These are phyloP conservation scores for Lactifluus volemus DNA, from an alignment of 768 basidiomycete species.

Conservation along the genomic window DNA sequence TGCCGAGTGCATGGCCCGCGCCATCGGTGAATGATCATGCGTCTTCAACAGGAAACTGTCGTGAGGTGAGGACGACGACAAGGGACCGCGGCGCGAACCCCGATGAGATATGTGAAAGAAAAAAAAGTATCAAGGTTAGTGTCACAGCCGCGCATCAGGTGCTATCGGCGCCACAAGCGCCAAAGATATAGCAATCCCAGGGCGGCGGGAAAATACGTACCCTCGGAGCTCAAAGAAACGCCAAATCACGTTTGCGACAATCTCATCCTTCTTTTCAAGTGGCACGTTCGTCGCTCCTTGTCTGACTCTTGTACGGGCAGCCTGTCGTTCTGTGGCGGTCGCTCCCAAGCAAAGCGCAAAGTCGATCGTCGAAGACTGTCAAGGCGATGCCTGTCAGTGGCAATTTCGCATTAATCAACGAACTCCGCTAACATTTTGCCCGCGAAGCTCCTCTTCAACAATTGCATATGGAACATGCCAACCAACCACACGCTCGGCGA, in stretches of 20 bases:
- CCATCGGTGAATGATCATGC: slow-evolving; percentile 83
- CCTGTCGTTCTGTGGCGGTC: slow-evolving; percentile 71
- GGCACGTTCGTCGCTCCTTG: slow-evolving; percentile 27
- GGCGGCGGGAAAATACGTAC: slow-evolving; percentile 39
- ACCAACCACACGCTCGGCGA: slow-evolving; percentile 77
- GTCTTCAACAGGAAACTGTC: slow-evolving; percentile 79
- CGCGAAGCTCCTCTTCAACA: slow-evolving; percentile 89
- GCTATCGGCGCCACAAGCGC: slow-evolving; percentile 19
- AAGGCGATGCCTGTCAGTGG: neutral
- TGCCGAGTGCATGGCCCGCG: slow-evolving; percentile 84
- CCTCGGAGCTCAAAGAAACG: slow-evolving; percentile 93
- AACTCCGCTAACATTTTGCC: slow-evolving; percentile 76
- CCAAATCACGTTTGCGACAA: slow-evolving; percentile 98
- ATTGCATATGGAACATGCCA: slow-evolving; percentile 85
- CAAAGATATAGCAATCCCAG: slow-evolving; percentile 1
- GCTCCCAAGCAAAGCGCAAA: slow-evolving; percentile 92
- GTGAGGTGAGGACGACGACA: slow-evolving; percentile 5
- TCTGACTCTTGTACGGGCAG: slow-evolving; percentile 72
- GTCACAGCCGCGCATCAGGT: slow-evolving; percentile 14
- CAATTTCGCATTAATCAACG: neutral
- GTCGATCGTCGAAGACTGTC: slow-evolving; percentile 93
- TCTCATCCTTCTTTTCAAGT: slow-evolving; percentile 96
- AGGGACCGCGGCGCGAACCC: slow-evolving; percentile 4
- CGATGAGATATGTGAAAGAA: neutral
- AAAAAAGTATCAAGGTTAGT: slow-evolving; percentile 9